Base-by-base conservation (phyloP, 306 rosid species). In the Quercus mongolica region DNA sequence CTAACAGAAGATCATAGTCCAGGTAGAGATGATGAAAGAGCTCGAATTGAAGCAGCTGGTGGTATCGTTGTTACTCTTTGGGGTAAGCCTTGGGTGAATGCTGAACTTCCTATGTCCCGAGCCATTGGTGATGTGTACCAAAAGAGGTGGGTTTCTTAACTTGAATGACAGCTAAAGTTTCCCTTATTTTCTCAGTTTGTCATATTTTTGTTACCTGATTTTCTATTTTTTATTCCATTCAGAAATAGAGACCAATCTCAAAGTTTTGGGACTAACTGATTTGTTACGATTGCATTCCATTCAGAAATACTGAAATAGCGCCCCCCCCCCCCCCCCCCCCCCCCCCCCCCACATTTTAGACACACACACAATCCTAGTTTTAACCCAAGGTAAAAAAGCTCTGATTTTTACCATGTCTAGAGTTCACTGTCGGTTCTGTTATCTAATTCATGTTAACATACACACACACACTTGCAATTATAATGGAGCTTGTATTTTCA, bases 41-140 rank as follows among this genome's bases (percentile, higher is more conserved):
- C 76, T 72, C 44, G 67, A 74, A n/a, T 74, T 9, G 67, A 74
- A 31, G 76, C 76, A 73, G 12, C 64, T 28, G 76, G 76, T 54
- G 76, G 64, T 26, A 52, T 12, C 0, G 6, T 49, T 49, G 17
- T 28, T 26, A 4, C 7, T 1, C 26, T 54, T n/a, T 28, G 44
- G 76, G 76, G 76, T 26, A 62, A 26, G 21, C 63, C 76, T 54
- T 44, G 25, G 8, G 26, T 73, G 26, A 73, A 73, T 17, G 63
- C 49, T 9, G 44, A 52, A 28, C 76, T 73, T 12, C 49, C 76
- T 54, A 5, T 73, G 21, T 73, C 76, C 18, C 14, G 63, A 73
- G 55, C 63, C 51, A 52, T 54, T 19, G 64, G 44, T 73, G 41
- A 73, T 25, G 63, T 73, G 63, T 73, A 25, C 38, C 76, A 52